Evolutionary conservation across 2,329 filamentous ascomycete genomes (phyloP).

Genomic region (Fusarium heterosporum): DNA sequence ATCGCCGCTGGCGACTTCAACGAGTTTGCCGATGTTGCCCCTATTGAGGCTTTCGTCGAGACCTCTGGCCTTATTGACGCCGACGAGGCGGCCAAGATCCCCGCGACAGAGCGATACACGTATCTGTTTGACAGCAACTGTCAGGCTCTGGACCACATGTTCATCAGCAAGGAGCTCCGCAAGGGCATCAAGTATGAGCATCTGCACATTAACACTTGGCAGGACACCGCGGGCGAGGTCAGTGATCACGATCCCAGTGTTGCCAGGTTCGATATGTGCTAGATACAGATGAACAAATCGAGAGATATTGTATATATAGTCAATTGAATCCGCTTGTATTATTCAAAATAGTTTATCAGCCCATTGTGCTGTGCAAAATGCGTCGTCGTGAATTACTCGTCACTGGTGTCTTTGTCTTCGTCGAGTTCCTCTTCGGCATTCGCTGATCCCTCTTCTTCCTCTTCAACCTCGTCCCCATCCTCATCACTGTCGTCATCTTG

Average conservation of each 20-base stretch:
- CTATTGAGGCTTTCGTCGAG: constrained; percentile 65
- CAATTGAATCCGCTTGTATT: constrained; percentile 7
- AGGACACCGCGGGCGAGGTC: constrained; percentile 64
- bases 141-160: constrained; percentile 78
- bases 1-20: constrained; percentile 77
- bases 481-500: constrained; percentile 57
- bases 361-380: not conserved
- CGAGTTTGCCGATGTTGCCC: constrained; percentile 74
- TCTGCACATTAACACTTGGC: constrained; percentile 78
- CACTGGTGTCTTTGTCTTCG: constrained; percentile 17
- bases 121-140: constrained; percentile 78
- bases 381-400: constrained; percentile 12
- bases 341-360: not conserved
- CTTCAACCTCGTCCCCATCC: constrained; percentile 52
- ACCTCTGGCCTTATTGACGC: constrained; percentile 70
- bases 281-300: not conserved
- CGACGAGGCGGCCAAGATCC: constrained; percentile 67
- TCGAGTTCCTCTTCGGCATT: constrained; percentile 22
- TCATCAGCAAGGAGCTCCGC: constrained; percentile 66
- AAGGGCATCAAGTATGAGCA: constrained; percentile 68
- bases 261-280: constrained; percentile 71
- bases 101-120: constrained; percentile 72
- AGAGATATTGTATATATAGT: constrained; percentile 10
- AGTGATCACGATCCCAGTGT: constrained; percentile 79
- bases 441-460: not conserved